These are phyloP conservation scores for Rhodotorula paludigena DNA, from an alignment of 768 basidiomycete species.

Conservation along the genomic window DNA sequence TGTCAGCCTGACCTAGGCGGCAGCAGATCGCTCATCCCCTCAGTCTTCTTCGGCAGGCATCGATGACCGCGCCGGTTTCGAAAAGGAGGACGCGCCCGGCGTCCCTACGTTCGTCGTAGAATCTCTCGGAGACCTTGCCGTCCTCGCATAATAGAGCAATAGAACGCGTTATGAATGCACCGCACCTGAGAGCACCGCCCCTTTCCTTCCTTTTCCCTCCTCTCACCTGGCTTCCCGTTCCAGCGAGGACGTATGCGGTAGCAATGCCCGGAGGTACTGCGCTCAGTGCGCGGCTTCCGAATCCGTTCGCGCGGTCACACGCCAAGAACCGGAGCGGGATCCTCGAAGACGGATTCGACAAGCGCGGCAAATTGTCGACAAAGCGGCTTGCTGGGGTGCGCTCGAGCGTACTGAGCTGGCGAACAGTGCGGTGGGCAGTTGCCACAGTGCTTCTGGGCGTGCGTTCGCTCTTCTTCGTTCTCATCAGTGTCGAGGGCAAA, in stretches of 20 bases:
- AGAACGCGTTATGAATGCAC: neutral
- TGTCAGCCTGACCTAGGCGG: too few relatives aligned
- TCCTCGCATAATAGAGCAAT: constrained; percentile 40
- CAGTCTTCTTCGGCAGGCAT: constrained; percentile 57
- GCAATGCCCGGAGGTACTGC: constrained; percentile 1
- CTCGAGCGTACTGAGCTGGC: neutral
- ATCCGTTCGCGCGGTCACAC: neutral
- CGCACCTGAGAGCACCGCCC: neutral
- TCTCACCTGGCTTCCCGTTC: neutral
- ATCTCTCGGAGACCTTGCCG: constrained; percentile 69
- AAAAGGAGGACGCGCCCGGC: constrained; percentile 62
- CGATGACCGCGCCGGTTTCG: constrained; percentile 66
- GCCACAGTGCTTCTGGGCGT: neutral
- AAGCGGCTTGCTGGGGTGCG: neutral
- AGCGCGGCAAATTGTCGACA: neutral
- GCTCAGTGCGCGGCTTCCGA: neutral
- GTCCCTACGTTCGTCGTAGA: constrained; percentile 76
- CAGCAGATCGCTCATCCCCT: neutral
- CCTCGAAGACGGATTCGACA: neutral
- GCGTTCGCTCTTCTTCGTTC: neutral
- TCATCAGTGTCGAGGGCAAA: neutral
- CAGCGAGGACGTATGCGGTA: constrained; percentile 5
- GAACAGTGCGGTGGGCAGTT: neutral
- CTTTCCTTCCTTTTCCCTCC: neutral
- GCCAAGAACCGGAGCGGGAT: neutral